A percentile compares a stretch with the other conserved stretches of the same genome.
phyloP scores from a whole-genome alignment of 345 rosid species.

The Citrus cavaleriei region DNA sequence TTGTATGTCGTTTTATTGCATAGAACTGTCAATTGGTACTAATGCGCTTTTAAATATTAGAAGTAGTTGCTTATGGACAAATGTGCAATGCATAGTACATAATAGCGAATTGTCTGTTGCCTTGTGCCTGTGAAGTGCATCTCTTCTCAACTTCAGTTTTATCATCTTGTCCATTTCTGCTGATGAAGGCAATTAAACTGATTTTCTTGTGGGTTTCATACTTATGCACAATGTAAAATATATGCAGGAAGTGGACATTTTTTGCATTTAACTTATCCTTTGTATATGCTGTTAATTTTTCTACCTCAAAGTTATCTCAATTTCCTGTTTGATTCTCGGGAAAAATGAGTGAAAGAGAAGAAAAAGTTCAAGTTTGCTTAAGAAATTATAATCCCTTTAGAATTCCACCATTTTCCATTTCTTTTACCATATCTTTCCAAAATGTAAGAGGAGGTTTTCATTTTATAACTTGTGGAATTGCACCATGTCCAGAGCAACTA shows the following conservation, averaged over 20 bases:
- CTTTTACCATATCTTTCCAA: not conserved
- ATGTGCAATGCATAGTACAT: not conserved
- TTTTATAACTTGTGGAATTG: not conserved
- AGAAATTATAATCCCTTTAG: not conserved
- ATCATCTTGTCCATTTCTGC: not conserved
- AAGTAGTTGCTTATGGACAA: not conserved
- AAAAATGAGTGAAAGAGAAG: not conserved
- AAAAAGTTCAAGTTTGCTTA: not conserved
- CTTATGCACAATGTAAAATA: not conserved
- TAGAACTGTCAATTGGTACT: not conserved
- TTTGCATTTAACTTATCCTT: not conserved
- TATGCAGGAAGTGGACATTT: not conserved
- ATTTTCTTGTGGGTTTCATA: not conserved
- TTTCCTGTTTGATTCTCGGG: not conserved
- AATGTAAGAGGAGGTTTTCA: not conserved
- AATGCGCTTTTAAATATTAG: not conserved
- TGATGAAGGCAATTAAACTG: not conserved
- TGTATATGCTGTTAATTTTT: not conserved
- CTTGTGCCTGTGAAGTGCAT: not conserved
- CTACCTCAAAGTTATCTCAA: not conserved
- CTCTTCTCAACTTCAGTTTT: not conserved
- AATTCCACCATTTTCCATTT: not conserved
- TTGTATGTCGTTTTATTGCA: not conserved
- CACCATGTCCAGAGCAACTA: slow-evolving; percentile 53
- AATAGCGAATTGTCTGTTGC: not conserved